Percentiles rank a stretch among this genome's conserved stretches.
Evolutionary conservation across 306 rosid genomes (phyloP).

Genomic region (Betula pendula): DNA sequence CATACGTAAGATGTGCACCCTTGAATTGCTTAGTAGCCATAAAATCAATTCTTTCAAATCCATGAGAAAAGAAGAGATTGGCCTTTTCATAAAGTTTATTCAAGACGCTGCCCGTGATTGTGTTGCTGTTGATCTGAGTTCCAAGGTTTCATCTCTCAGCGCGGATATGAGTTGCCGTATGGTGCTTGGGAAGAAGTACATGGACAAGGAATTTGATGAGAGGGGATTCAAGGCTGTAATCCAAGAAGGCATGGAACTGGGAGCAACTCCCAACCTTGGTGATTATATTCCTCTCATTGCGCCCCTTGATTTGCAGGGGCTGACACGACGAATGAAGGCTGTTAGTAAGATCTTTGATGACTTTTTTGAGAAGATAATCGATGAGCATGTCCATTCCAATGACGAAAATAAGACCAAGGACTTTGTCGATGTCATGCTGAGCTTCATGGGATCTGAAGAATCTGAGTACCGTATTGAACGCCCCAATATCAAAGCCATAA

Average conservation of each 20-base stretch:
- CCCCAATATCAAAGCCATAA: slow-evolving; percentile 54
- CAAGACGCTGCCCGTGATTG: slow-evolving; percentile 32
- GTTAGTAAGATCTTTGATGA: slow-evolving; percentile 46
- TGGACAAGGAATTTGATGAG: slow-evolving; percentile 45
- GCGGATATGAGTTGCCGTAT: slow-evolving; percentile 51
- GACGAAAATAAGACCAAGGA: slow-evolving; percentile 43
- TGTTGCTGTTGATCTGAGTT: slow-evolving; percentile 44
- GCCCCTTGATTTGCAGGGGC: slow-evolving; percentile 60
- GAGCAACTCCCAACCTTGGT: slow-evolving; percentile 44
- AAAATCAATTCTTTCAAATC: slow-evolving; percentile 46
- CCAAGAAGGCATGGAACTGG: slow-evolving; percentile 37
- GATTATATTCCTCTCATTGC: slow-evolving; percentile 58
- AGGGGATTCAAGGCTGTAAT: slow-evolving; percentile 54
- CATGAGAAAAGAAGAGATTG: slow-evolving; percentile 60
- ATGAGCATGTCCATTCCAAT: slow-evolving; percentile 47
- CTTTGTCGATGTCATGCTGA: slow-evolving; percentile 65
- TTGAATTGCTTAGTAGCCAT: slow-evolving; percentile 50
- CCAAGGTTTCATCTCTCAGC: slow-evolving; percentile 29
- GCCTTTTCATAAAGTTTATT: slow-evolving; percentile 31
- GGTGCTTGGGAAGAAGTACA: slow-evolving; percentile 58
- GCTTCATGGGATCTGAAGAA: slow-evolving; percentile 41
- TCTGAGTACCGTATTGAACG: slow-evolving; percentile 52
- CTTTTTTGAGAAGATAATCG: slow-evolving; percentile 59
- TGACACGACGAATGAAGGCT: slow-evolving; percentile 41
- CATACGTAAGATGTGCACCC: slow-evolving; percentile 64